These are phyloP conservation scores for Saprolegnia parasitica DNA, from an alignment of 352 stramenopile species.

Conservation along the genomic window DNA sequence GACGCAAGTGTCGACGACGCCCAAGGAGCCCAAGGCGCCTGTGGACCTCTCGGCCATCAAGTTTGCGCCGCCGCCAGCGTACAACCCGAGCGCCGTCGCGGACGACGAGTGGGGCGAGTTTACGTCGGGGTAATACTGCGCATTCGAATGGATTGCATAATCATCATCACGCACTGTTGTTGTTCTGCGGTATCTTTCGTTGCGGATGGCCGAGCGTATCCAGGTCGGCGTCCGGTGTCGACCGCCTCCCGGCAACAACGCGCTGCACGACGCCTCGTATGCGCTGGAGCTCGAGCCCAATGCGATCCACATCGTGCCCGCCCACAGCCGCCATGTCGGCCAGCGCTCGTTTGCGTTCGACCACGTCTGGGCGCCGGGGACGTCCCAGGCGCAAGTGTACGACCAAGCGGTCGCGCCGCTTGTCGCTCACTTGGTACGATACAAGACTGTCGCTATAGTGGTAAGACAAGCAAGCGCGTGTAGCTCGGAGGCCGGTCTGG, in stretches of 20 bases:
- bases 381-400: conserved; percentile 52
- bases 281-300: background rate
- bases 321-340: conserved; percentile 22
- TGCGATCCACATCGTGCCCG: conserved; percentile 12
- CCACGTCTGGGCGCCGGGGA: conserved; percentile 49
- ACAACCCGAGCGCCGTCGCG: conserved; percentile 35
- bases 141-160: too few species aligned
- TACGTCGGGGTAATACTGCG: conserved; percentile 64
- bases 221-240: conserved; percentile 24
- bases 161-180: too few species aligned
- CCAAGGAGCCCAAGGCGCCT: conserved; percentile 47
- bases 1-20: conserved; percentile 30
- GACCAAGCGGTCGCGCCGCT: conserved; percentile 36
- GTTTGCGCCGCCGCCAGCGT: conserved; percentile 36
- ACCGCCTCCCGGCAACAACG: conserved; percentile 21
- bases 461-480: background rate
- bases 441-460: background rate
- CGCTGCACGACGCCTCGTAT: background rate
- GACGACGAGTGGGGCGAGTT: conserved; percentile 83
- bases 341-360: conserved; percentile 62
- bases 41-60: conserved; percentile 34
- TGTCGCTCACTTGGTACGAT: conserved; percentile 41
- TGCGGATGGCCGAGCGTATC: background rate
- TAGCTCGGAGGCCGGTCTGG: conserved; percentile 37
- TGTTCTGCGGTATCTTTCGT: background rate